Conservation (phyloP, 2,329 filamentous ascomycete genomes). For the Pseudogymnoascus sp. region DNA sequence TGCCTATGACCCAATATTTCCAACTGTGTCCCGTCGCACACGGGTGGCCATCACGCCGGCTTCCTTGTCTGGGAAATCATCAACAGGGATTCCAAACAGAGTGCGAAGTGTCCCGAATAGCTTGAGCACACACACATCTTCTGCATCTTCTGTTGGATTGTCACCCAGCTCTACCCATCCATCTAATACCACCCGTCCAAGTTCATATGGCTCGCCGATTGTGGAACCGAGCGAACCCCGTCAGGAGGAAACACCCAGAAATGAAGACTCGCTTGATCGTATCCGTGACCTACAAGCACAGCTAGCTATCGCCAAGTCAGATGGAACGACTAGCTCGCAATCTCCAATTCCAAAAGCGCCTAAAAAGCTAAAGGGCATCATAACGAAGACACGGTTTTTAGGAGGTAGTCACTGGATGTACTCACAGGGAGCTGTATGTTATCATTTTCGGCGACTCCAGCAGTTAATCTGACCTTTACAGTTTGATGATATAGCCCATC, state of each 20-base stretch:
- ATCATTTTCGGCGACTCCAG: not conserved
- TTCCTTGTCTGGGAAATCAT: not conserved
- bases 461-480: constrained; percentile 9
- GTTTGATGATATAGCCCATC: constrained; percentile 14
- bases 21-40: constrained; percentile 8
- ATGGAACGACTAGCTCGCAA: not conserved
- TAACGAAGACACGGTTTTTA: constrained; percentile 21
- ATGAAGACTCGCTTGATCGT: not conserved
- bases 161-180: not conserved
- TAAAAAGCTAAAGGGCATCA: constrained; percentile 13
- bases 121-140: not conserved
- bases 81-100: not conserved
- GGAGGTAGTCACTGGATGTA: constrained; percentile 24
- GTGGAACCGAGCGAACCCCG: not conserved
- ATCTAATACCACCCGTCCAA: not conserved
- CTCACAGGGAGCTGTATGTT: constrained; percentile 17
- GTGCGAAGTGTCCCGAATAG: constrained; percentile 7
- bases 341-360: not conserved
- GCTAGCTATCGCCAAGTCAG: not conserved
- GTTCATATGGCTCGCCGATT: not conserved
- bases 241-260: not conserved
- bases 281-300: not conserved
- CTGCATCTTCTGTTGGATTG: not conserved
- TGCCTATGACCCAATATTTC: constrained; percentile 20
- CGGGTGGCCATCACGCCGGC: not conserved